A percentile compares a stretch with the other conserved stretches of the same genome.
Evolutionary conservation across 805 yeast species (phyloP).

Genomic region (Wickerhamiella allomyrinae): DNA sequence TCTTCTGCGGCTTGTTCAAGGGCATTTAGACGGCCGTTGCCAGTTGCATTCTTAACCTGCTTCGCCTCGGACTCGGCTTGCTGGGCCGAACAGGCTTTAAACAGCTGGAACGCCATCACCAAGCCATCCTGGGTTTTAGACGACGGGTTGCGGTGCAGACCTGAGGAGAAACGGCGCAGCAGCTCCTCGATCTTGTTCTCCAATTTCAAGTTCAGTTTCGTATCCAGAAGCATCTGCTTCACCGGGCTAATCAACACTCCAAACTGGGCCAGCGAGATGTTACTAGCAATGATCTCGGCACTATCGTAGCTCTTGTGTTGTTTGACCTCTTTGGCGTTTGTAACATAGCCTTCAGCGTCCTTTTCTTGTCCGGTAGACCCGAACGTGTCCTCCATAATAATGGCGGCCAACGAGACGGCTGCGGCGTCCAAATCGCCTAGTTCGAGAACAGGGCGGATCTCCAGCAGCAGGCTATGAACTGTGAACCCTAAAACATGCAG

Average conservation of each 20-base stretch:
- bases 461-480: conserved; percentile 54
- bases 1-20: conserved; percentile 23
- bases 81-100: conserved; percentile 33
- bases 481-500: conserved; percentile 85
- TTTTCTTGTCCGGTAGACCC: conserved; percentile 90
- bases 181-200: conserved; percentile 70
- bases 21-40: neutral
- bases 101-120: conserved; percentile 59
- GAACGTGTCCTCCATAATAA: conserved; percentile 83
- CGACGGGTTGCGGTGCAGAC: conserved; percentile 58
- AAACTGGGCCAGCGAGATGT: conserved; percentile 46
- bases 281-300: conserved; percentile 59
- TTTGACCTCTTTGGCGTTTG: conserved; percentile 81
- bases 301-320: conserved; percentile 79
- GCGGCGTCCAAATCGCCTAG: conserved; percentile 64
- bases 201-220: conserved; percentile 49
- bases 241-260: conserved; percentile 52
- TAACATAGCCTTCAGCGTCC: conserved; percentile 81
- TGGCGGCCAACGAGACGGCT: conserved; percentile 43
- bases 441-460: conserved; percentile 28
- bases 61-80: conserved; percentile 4
- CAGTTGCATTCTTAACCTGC: neutral
- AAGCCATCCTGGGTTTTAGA: conserved; percentile 44
- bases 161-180: conserved; percentile 61
- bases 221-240: conserved; percentile 42